Evolutionary conservation across 345 rosid species (phyloP).

Genomic region (Heritiera fomes): DNA sequence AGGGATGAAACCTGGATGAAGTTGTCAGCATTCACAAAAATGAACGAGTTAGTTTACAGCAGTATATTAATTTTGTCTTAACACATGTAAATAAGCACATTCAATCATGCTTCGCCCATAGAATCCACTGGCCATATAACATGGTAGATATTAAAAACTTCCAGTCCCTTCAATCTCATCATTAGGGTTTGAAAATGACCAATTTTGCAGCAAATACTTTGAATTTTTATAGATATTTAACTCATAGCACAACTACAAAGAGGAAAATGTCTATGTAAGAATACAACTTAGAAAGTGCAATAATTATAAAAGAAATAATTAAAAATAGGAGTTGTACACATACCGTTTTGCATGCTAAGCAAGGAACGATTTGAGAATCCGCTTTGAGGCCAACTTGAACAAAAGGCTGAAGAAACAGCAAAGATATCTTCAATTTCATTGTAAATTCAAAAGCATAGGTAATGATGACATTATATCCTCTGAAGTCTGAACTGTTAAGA

Average conservation of each 20-base stretch:
- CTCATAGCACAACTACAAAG: neutral
- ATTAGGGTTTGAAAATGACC: neutral
- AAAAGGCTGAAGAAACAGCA: constrained; percentile 53
- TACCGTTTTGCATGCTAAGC: constrained; percentile 86
- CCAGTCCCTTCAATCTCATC: neutral
- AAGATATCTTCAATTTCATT: neutral
- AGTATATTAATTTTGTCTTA: neutral
- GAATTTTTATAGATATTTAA: neutral
- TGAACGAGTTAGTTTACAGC: neutral
- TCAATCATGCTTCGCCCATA: neutral
- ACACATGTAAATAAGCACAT: neutral
- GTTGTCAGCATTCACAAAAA: constrained; percentile 5
- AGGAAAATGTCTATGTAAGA: no score
- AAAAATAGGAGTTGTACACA: constrained; percentile 22
- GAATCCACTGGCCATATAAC: neutral
- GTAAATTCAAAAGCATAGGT: neutral
- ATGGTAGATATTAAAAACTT: neutral
- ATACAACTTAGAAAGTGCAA: neutral
- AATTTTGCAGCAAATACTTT: neutral
- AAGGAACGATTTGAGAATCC: constrained; percentile 52
- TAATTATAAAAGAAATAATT: constrained; percentile 5
- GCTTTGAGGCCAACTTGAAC: constrained; percentile 72
- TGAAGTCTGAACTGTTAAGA: neutral
- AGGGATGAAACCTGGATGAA: constrained; percentile 61
- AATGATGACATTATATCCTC: neutral